Percentiles rank a stretch among this genome's conserved stretches.
Conservation (phyloP, 257 asterid genomes). For the Primulina huaijiensis region DNA sequence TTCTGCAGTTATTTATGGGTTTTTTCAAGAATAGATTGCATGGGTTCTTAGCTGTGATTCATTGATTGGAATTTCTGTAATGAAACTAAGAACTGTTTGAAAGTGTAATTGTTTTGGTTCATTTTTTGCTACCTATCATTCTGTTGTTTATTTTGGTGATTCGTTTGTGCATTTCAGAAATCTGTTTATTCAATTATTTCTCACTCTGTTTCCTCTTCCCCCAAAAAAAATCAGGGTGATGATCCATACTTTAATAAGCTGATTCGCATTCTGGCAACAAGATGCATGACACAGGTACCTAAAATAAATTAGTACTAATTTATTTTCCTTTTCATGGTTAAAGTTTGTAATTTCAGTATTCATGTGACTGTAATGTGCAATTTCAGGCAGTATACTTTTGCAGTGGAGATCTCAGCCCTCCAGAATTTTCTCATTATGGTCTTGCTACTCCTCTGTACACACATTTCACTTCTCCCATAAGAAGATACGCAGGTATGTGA, state of each 20-base stretch:
- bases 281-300: constrained; percentile 99
- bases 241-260: constrained; percentile 96
- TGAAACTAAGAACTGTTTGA: neutral
- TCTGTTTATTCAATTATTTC: constrained; percentile 11
- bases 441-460: constrained; percentile 91
- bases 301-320: constrained; percentile 6
- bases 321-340: constrained; percentile 9
- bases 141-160: neutral
- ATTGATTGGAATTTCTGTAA: neutral
- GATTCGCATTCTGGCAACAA: constrained; percentile 93
- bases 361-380: constrained; percentile 15
- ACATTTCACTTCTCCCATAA: constrained; percentile 97
- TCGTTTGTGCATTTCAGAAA: constrained; percentile 1
- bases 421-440: constrained; percentile 89
- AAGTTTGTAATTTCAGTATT: constrained; percentile 23
- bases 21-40: neutral
- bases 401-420: constrained; percentile 93
- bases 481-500: constrained; percentile 88
- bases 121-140: neutral
- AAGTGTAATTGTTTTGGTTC: constrained; percentile 4
- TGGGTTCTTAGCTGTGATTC: neutral
- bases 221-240: constrained; percentile 47
- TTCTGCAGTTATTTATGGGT: constrained; percentile 6
- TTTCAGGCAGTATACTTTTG: constrained; percentile 95
- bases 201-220: constrained; percentile 12